These are phyloP conservation scores for Rhododendron henanense DNA, from an alignment of 148 eudicot genomes.

Conservation along the genomic window DNA sequence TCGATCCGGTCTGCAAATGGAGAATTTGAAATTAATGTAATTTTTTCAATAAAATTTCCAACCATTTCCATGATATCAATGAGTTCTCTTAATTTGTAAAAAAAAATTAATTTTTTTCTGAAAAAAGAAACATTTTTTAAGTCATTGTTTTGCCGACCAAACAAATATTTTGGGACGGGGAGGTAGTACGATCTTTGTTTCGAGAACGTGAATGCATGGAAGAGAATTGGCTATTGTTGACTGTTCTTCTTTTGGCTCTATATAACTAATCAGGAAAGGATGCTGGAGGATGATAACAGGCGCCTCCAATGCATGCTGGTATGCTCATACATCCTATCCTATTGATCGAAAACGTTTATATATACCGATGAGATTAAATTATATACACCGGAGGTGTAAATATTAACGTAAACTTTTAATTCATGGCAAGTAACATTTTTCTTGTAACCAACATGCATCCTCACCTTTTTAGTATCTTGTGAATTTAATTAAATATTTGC, in stretches of 20 bases:
- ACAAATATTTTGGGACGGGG: background rate
- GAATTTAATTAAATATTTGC: background rate
- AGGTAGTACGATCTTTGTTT: background rate
- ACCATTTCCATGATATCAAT: too few species aligned
- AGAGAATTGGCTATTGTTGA: background rate
- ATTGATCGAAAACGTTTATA: too few species aligned
- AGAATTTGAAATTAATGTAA: too few species aligned
- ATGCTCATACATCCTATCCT: conserved; percentile 9
- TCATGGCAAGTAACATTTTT: background rate
- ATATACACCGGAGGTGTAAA: too few species aligned
- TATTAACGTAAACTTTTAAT: too few species aligned
- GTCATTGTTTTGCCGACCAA: background rate
- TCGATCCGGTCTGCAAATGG: background rate
- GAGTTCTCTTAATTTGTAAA: too few species aligned
- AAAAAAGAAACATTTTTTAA: too few species aligned
- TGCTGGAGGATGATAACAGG: conserved; percentile 55
- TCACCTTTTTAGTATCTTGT: background rate
- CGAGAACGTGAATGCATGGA: background rate
- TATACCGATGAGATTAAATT: too few species aligned
- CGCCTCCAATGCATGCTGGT: conserved; percentile 47
- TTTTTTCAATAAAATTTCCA: too few species aligned
- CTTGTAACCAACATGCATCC: background rate
- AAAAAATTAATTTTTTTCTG: too few species aligned
- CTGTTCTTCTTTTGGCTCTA: background rate
- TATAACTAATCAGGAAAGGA: conserved; percentile 25